These are phyloP conservation scores for Torulaspora maleeae DNA, from an alignment of 805 yeast genomes.

Conservation along the genomic window DNA sequence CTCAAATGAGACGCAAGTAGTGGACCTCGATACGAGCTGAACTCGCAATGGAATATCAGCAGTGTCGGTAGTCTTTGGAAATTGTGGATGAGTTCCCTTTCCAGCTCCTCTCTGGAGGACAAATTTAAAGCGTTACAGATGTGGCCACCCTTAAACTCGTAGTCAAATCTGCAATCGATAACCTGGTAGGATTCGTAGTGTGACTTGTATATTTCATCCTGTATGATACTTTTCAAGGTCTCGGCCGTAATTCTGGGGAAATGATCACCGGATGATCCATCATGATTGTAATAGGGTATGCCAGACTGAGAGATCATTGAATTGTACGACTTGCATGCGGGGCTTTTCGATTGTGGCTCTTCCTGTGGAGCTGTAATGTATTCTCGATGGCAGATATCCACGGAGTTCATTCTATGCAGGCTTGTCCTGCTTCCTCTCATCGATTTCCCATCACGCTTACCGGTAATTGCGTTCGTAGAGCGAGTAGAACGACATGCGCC, in stretches of 20 bases:
- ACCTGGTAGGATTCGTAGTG: conserved; percentile 55
- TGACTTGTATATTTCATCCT: conserved; percentile 36
- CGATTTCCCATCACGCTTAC: conserved; percentile 12
- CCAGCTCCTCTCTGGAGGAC: conserved; percentile 64
- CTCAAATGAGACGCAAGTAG: conserved; percentile 82
- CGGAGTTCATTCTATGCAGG: conserved; percentile 10
- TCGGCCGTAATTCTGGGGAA: conserved; percentile 44
- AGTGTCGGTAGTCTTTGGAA: conserved; percentile 36
- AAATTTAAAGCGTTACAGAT: conserved; percentile 77
- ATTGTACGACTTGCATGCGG: conserved; percentile 38
- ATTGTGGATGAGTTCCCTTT: conserved; percentile 44
- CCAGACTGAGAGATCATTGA: conserved; percentile 43
- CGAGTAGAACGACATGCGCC: not conserved
- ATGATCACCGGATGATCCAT: conserved; percentile 41
- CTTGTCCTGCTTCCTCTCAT: conserved; percentile 30
- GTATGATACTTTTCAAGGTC: conserved; percentile 40
- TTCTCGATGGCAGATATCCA: conserved; percentile 7
- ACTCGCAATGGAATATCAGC: conserved; percentile 90
- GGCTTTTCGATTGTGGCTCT: not conserved
- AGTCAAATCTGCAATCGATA: conserved; percentile 87
- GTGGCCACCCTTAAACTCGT: conserved; percentile 92
- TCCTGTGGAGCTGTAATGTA: not conserved
- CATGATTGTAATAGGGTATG: conserved; percentile 48
- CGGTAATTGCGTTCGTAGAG: conserved; percentile 3
- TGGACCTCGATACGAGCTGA: conserved; percentile 91